These are phyloP conservation scores for Escovopsis sp. DNA, from an alignment of 2,329 filamentous ascomycete species.

Conservation along the genomic window DNA sequence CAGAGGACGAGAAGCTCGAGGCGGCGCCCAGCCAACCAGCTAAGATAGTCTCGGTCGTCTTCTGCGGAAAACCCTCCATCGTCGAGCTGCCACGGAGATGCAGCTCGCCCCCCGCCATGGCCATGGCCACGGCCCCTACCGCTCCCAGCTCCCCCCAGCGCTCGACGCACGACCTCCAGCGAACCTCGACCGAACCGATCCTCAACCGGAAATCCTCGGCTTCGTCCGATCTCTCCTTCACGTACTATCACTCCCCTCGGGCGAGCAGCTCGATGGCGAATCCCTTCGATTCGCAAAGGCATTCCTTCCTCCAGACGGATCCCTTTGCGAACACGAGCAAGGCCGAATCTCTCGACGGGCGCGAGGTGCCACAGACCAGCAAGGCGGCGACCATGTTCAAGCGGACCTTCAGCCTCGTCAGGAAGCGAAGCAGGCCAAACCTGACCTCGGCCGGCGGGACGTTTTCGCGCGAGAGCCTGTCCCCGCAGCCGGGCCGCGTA, in stretches of 20 bases:
- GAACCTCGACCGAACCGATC: slow-evolving; percentile 17
- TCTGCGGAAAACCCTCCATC: slow-evolving; percentile 42
- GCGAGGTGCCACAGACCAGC: slow-evolving; percentile 19
- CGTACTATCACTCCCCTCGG: slow-evolving; percentile 22
- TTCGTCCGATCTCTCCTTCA: slow-evolving; percentile 18
- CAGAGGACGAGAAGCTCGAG: slow-evolving; percentile 21
- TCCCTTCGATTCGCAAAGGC: slow-evolving; percentile 22
- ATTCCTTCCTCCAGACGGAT: slow-evolving; percentile 37
- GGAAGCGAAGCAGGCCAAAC: slow-evolving; percentile 37
- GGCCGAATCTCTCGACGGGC: slow-evolving; percentile 10
- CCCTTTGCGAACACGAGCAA: slow-evolving; percentile 30
- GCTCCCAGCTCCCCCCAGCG: slow-evolving; percentile 19
- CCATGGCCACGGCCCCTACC: too few relatives aligned
- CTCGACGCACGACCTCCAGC: slow-evolving; percentile 12
- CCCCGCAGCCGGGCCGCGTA: slow-evolving; percentile 12
- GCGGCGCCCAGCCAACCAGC: slow-evolving; percentile 24
- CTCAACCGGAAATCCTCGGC: slow-evolving; percentile 17
- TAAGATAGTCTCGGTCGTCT: slow-evolving; percentile 42
- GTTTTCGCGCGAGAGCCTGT: slow-evolving; percentile 20
- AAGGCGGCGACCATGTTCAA: slow-evolving; percentile 34
- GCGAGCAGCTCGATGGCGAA: slow-evolving; percentile 27
- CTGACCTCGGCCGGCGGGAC: slow-evolving; percentile 22
- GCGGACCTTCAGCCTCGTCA: slow-evolving; percentile 37
- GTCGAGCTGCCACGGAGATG: slow-evolving; percentile 34
- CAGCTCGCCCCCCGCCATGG: too few relatives aligned